Conservation (phyloP, 305 asterid species). For the Petunia hybrid region DNA sequence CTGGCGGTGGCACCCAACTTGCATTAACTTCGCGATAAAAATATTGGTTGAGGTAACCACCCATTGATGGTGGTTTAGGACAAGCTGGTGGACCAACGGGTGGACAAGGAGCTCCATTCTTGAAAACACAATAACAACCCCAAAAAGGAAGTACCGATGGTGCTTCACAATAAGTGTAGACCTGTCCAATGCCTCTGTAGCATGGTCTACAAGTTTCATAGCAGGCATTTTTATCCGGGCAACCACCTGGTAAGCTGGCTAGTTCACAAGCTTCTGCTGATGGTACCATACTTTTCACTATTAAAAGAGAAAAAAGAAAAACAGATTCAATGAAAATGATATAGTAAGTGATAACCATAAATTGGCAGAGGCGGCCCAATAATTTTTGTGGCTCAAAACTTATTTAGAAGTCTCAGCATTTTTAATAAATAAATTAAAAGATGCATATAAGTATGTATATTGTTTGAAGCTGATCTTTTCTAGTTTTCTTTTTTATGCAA, state of each 20-base stretch:
- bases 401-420: no score
- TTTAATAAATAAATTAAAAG: no score
- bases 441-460: no score
- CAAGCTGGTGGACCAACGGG: slow-evolving; percentile 31
- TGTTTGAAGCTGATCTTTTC: no score
- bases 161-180: slow-evolving; percentile 17
- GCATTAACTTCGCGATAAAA: no score
- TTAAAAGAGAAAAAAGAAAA: slow-evolving; percentile 21
- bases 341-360: no score
- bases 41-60: neutral
- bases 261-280: slow-evolving; percentile 17
- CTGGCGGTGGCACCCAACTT: neutral
- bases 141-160: slow-evolving; percentile 32
- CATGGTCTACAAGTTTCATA: slow-evolving; percentile 37
- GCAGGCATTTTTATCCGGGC: slow-evolving; percentile 31
- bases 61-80: neutral
- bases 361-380: no score
- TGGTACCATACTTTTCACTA: neutral
- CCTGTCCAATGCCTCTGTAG: slow-evolving; percentile 26
- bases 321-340: neutral
- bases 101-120: slow-evolving; percentile 34
- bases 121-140: slow-evolving; percentile 31
- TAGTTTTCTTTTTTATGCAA: no score
- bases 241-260: slow-evolving; percentile 36
- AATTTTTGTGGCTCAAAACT: no score